phyloP scores from a whole-genome alignment of 2,329 filamentous ascomycete species.

The Huntiella moniliformis region DNA sequence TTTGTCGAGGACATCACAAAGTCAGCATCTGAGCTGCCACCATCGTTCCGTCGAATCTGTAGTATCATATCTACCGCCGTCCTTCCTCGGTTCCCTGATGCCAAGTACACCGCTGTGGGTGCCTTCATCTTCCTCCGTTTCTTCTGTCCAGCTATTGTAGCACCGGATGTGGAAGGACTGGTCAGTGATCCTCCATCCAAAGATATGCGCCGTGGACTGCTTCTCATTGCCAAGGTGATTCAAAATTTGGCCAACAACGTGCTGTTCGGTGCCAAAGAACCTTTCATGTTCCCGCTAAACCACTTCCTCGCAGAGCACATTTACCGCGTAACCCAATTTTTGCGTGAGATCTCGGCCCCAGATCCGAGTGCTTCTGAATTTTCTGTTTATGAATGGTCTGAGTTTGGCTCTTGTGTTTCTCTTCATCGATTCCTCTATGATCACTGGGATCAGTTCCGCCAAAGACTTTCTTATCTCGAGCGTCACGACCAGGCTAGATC shows the following conservation, averaged over 20 bases:
- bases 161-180: constrained; percentile 49
- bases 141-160: constrained; percentile 54
- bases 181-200: constrained; percentile 42
- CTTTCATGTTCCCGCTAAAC: constrained; percentile 54
- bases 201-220: constrained; percentile 47
- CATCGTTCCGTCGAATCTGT: constrained; percentile 48
- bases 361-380: constrained; percentile 27
- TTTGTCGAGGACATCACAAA: constrained; percentile 54
- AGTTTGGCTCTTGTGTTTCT: constrained; percentile 53
- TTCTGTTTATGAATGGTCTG: constrained; percentile 32
- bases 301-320: constrained; percentile 51
- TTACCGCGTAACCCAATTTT: constrained; percentile 45
- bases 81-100: constrained; percentile 43
- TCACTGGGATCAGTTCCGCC: constrained; percentile 51
- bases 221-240: constrained; percentile 52
- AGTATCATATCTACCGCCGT: constrained; percentile 49
- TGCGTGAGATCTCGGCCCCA: constrained; percentile 46
- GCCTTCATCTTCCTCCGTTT: constrained; percentile 55
- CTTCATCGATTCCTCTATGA: constrained; percentile 52
- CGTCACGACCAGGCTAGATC: constrained; percentile 36
- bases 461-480: constrained; percentile 42
- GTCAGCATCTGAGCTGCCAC: constrained; percentile 40
- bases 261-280: constrained; percentile 51
- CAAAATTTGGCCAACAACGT: constrained; percentile 57
- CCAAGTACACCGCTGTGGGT: constrained; percentile 53